A percentile compares a stretch with the other conserved stretches of the same genome.
Conservation (phyloP, 768 basidiomycete species). For the Chalciporus piperatus region DNA sequence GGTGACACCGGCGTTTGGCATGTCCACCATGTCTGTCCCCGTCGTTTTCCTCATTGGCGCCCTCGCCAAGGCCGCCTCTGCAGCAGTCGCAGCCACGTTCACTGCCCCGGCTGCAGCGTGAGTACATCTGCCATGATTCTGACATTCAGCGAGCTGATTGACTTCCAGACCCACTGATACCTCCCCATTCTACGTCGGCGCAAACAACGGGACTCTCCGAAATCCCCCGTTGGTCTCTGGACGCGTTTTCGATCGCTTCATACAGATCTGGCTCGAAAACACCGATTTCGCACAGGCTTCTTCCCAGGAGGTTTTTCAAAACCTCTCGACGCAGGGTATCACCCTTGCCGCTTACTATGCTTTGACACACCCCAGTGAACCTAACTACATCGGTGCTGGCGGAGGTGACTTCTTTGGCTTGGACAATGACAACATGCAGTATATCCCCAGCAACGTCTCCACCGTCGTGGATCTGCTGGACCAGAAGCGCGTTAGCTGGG, state of each 20-base stretch:
- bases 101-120: conserved; percentile 23
- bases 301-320: conserved; percentile 25
- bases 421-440: conserved; percentile 37
- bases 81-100: conserved; percentile 19
- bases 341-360: conserved; percentile 45
- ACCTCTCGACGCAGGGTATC: conserved; percentile 50
- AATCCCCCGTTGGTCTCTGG: conserved; percentile 38
- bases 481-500: conserved; percentile 56
- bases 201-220: conserved; percentile 40
- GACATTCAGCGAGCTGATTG: background rate
- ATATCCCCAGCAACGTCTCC: conserved; percentile 46
- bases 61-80: conserved; percentile 13
- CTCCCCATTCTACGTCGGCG: conserved; percentile 39
- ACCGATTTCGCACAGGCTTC: conserved; percentile 42
- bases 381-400: conserved; percentile 50
- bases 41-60: conserved; percentile 14
- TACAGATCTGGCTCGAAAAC: conserved; percentile 59
- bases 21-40: conserved; percentile 6
- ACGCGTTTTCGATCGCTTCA: conserved; percentile 43
- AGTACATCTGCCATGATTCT: conserved; percentile 3
- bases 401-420: conserved; percentile 53
- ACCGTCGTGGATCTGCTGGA: conserved; percentile 60
- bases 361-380: conserved; percentile 57
- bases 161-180: conserved; percentile 21
- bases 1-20: background rate